Conservation (phyloP, 768 basidiomycete species). For the Mycena pura region DNA sequence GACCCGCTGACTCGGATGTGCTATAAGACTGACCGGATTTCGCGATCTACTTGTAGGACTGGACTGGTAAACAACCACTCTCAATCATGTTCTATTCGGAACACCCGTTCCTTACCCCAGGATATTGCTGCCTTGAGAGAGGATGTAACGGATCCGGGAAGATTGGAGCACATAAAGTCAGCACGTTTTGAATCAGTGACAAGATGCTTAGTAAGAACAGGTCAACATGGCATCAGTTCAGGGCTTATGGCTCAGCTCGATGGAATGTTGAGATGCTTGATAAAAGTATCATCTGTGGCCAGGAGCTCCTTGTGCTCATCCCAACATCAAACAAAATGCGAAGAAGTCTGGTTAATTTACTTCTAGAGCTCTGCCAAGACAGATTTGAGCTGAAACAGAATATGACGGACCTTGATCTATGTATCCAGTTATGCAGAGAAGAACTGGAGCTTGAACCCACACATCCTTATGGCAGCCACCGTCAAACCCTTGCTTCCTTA, state of each 20-base stretch:
- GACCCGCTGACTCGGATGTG: background rate
- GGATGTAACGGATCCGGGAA: background rate
- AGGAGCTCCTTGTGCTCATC: background rate
- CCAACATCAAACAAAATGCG: background rate
- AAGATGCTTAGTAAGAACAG: background rate
- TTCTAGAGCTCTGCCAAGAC: background rate
- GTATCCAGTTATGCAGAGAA: background rate
- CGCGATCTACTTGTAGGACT: background rate
- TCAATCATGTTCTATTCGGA: background rate
- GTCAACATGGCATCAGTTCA: background rate
- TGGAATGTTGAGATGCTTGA: background rate
- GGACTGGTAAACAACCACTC: background rate
- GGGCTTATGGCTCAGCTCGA: background rate
- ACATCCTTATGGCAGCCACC: background rate
- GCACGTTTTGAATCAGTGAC: background rate
- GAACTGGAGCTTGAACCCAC: background rate
- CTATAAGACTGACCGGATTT: background rate
- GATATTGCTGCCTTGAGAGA: background rate
- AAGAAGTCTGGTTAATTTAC: background rate
- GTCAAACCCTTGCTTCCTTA: background rate
- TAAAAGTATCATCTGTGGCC: background rate
- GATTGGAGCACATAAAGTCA: background rate
- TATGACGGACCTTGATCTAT: background rate
- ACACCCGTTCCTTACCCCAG: background rate
- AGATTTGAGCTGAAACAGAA: background rate